Percentiles rank a stretch among this genome's conserved stretches.
phyloP scores from a whole-genome alignment of 768 basidiomycete genomes.

The Dendrothele bispora region DNA sequence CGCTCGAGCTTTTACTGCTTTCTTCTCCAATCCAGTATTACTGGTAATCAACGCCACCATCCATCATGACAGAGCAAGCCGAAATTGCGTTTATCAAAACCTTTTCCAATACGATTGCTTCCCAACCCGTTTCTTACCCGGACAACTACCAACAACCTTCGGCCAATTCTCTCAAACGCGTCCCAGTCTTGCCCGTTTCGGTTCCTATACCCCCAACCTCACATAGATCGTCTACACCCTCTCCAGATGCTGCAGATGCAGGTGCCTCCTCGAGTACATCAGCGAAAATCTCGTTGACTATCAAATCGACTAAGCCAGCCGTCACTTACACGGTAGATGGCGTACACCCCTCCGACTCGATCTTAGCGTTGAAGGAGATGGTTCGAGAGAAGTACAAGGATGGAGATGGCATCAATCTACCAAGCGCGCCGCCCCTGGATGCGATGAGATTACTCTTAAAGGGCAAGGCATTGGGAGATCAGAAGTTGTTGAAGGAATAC shows the following conservation, averaged over 20 bases:
- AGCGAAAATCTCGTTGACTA: slow-evolving; percentile 65
- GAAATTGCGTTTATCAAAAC: slow-evolving; percentile 70
- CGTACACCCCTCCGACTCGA: slow-evolving; percentile 77
- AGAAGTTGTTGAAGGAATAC: slow-evolving; percentile 90
- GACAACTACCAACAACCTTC: slow-evolving; percentile 80
- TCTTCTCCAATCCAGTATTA: too few species aligned
- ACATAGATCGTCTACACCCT: slow-evolving; percentile 21
- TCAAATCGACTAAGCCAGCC: slow-evolving; percentile 92
- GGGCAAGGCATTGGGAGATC: slow-evolving; percentile 91
- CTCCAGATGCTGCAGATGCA: neutral
- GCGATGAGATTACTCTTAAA: slow-evolving; percentile 87
- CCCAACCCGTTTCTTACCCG: slow-evolving; percentile 65
- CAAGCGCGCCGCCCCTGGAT: slow-evolving; percentile 74
- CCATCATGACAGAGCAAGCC: slow-evolving; percentile 48
- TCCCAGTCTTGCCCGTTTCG: slow-evolving; percentile 65
- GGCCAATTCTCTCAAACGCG: slow-evolving; percentile 60
- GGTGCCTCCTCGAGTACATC: slow-evolving; percentile 1
- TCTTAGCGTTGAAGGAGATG: slow-evolving; percentile 75
- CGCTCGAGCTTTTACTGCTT: too few species aligned
- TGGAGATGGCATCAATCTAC: slow-evolving; percentile 50
- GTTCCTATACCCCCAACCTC: slow-evolving; percentile 53
- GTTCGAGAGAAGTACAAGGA: too few species aligned
- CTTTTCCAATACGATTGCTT: slow-evolving; percentile 60
- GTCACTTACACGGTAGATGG: slow-evolving; percentile 66
- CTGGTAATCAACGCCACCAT: too few species aligned